These are phyloP conservation scores for Cubamyces lactineus DNA, from an alignment of 768 basidiomycete genomes.

Conservation along the genomic window DNA sequence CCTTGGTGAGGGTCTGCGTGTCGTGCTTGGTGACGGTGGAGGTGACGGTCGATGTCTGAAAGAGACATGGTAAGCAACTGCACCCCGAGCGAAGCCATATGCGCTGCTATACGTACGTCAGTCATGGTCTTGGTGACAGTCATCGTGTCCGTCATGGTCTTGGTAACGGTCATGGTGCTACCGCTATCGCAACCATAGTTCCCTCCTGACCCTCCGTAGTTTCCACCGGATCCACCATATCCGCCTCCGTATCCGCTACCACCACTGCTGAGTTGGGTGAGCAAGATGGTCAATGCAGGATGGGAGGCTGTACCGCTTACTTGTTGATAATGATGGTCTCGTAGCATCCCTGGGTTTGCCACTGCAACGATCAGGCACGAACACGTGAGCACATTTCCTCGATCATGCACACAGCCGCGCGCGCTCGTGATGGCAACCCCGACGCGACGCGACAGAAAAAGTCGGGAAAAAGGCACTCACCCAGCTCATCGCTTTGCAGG, in stretches of 20 bases:
- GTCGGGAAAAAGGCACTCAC: constrained; percentile 41
- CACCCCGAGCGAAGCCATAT: not conserved
- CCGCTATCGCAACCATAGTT: constrained; percentile 27
- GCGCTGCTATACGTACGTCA: constrained; percentile 21
- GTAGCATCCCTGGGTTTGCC: constrained; percentile 55
- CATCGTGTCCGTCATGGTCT: constrained; percentile 40
- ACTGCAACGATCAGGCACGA: constrained; percentile 27
- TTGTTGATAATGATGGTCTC: constrained; percentile 61
- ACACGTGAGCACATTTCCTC: constrained; percentile 1
- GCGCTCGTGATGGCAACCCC: no score
- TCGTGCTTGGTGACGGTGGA: constrained; percentile 48
- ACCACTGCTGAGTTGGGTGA: constrained; percentile 16
- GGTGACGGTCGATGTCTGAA: constrained; percentile 43
- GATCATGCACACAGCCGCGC: not conserved
- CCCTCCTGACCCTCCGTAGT: constrained; percentile 18
- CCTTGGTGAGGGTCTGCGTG: constrained; percentile 39
- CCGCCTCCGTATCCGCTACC: constrained; percentile 21
- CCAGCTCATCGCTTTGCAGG: constrained; percentile 60
- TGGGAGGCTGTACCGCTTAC: constrained; percentile 27
- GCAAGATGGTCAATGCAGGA: constrained; percentile 1
- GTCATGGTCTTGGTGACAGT: constrained; percentile 33
- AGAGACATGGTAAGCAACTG: not conserved
- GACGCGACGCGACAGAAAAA: no score
- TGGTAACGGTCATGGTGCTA: constrained; percentile 37
- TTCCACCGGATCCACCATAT: constrained; percentile 9